A percentile compares a stretch with the other conserved stretches of the same genome.
Conservation (phyloP, 2,329 filamentous ascomycete species). For the Anthostomella pinea region DNA sequence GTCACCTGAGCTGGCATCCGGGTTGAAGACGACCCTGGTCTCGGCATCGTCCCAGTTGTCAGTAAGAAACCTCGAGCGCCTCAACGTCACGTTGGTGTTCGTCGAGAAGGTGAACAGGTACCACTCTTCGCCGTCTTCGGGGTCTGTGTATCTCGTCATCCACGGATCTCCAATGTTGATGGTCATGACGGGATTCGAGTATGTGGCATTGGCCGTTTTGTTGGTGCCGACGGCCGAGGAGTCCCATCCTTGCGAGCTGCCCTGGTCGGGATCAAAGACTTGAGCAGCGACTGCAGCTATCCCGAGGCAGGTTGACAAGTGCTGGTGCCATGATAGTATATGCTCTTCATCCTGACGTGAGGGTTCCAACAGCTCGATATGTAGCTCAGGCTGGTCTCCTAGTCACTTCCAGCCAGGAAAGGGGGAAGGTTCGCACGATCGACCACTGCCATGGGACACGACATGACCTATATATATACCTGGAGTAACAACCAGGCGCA, state of each 20-base stretch:
- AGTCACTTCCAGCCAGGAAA: too few species aligned
- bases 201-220: slow-evolving; percentile 36
- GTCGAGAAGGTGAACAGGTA: slow-evolving; percentile 41
- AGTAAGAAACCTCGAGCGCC: slow-evolving; percentile 34
- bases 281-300: slow-evolving; percentile 20
- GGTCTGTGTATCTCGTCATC: slow-evolving; percentile 34
- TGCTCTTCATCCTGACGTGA: slow-evolving; percentile 14
- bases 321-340: slow-evolving; percentile 3
- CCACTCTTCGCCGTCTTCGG: slow-evolving; percentile 33
- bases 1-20: slow-evolving; percentile 28
- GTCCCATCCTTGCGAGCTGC: slow-evolving; percentile 29
- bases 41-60: slow-evolving; percentile 40
- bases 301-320: slow-evolving; percentile 14
- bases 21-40: slow-evolving; percentile 35
- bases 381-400: not conserved
- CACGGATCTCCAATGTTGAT: slow-evolving; percentile 39
- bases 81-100: slow-evolving; percentile 38
- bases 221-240: slow-evolving; percentile 32
- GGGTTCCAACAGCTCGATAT: too few species aligned
- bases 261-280: slow-evolving; percentile 32
- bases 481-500: too few species aligned
- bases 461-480: too few species aligned
- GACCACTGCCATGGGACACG: too few species aligned
- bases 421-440: too few species aligned
- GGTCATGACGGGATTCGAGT: slow-evolving; percentile 39